Evolutionary conservation across 2,329 filamentous ascomycete genomes (phyloP).

Genomic region (Rhytidhysteron rufulum): DNA sequence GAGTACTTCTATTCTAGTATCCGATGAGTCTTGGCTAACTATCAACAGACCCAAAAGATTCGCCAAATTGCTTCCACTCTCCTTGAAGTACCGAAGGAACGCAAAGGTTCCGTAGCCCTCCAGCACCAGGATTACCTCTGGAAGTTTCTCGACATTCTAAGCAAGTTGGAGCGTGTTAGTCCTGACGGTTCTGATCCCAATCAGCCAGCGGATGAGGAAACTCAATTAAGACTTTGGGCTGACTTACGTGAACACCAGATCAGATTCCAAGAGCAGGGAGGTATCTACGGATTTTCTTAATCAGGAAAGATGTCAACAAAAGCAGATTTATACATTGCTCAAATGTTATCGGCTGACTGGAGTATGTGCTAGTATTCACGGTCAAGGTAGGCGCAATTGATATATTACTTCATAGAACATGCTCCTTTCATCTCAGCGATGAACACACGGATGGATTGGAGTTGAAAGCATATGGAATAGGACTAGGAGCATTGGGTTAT

Average conservation of each 20-base stretch:
- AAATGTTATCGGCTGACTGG: too few species aligned
- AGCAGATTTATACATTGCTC: not conserved
- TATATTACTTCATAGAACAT: too few species aligned
- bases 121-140: slow-evolving; percentile 68
- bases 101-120: slow-evolving; percentile 50
- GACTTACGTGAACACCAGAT: slow-evolving; percentile 75
- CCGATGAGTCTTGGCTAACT: too few species aligned
- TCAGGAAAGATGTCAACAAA: not conserved
- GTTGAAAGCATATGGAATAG: too few species aligned
- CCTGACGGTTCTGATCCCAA: slow-evolving; percentile 33
- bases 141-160: slow-evolving; percentile 70
- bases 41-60: slow-evolving; percentile 79
- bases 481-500: too few species aligned
- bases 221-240: slow-evolving; percentile 73
- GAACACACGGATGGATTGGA: too few species aligned
- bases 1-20: slow-evolving; percentile 37
- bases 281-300: slow-evolving; percentile 42
- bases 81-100: slow-evolving; percentile 57
- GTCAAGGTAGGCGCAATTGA: too few species aligned
- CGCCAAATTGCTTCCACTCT: slow-evolving; percentile 79
- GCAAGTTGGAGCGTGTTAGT: slow-evolving; percentile 66
- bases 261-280: slow-evolving; percentile 65
- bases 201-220: slow-evolving; percentile 60
- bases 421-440: too few species aligned
- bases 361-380: too few species aligned